phyloP scores from a whole-genome alignment of 495 filamentous ascomycete species.

The Daldinia loculata region DNA sequence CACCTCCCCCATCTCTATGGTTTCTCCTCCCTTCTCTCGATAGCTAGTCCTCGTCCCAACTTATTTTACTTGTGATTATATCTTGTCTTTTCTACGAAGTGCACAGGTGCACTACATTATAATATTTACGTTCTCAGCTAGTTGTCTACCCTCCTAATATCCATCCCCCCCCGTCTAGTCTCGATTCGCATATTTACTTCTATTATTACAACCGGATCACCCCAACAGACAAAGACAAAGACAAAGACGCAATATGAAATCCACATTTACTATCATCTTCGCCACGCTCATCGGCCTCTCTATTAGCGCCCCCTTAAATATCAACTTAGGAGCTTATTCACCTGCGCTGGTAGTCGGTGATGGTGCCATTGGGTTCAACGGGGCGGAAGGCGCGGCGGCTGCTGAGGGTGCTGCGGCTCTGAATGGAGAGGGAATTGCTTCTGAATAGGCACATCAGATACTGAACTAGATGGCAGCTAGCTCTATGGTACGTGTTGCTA shows the following conservation, averaged over 20 bases:
- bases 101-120: constrained; percentile 39
- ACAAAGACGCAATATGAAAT: constrained; percentile 32
- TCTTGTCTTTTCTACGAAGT: constrained; percentile 21
- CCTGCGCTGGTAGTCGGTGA: constrained; percentile 67
- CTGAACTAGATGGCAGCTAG: not conserved
- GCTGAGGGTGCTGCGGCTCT: constrained; percentile 30
- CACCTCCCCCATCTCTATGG: constrained; percentile 1
- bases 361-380: constrained; percentile 62
- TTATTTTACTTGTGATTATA: constrained; percentile 16
- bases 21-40: not conserved
- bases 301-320: constrained; percentile 59
- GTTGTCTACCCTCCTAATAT: not conserved
- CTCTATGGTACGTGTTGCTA: not conserved
- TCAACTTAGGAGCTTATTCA: constrained; percentile 67
- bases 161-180: no score
- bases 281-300: constrained; percentile 28
- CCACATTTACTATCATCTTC: constrained; percentile 33
- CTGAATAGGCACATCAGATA: constrained; percentile 13
- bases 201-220: no score
- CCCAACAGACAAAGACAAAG: no score
- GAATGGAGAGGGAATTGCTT: constrained; percentile 15
- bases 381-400: constrained; percentile 47
- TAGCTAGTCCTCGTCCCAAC: constrained; percentile 12
- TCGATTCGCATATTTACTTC: no score
- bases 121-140: constrained; percentile 4